These are phyloP conservation scores for Coniosporium apollinis DNA, from an alignment of 495 filamentous ascomycete species.

Conservation along the genomic window DNA sequence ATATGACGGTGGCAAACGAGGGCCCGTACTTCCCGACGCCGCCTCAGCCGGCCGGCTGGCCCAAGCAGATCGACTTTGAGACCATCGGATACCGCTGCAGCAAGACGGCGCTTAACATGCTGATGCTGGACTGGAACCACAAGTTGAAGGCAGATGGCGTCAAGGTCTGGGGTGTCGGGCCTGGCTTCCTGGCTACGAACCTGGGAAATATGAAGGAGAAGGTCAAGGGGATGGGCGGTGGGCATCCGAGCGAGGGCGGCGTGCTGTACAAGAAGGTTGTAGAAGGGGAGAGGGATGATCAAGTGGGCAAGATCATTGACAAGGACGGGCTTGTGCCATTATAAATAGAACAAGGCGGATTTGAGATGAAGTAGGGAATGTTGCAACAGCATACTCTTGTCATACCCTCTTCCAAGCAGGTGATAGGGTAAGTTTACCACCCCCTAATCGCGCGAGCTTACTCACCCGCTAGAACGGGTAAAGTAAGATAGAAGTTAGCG, in stretches of 20 bases:
- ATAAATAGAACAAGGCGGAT: not conserved
- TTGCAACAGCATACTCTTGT: too few species aligned
- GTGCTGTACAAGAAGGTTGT: slow-evolving; percentile 16
- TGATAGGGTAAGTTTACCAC: too few species aligned
- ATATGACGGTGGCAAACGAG: slow-evolving; percentile 3
- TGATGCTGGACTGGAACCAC: slow-evolving; percentile 21
- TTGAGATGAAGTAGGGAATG: too few species aligned
- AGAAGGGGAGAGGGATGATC: slow-evolving; percentile 16
- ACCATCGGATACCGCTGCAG: slow-evolving; percentile 21
- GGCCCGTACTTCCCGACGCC: slow-evolving; percentile 5
- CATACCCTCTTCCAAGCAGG: too few species aligned
- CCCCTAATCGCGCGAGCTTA: too few species aligned
- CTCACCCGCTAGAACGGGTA: too few species aligned
- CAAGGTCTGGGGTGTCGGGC: slow-evolving; percentile 22
- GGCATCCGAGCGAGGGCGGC: slow-evolving; percentile 23
- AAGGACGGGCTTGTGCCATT: slow-evolving; percentile 11
- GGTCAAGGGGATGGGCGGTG: slow-evolving; percentile 20
- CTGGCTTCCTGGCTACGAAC: slow-evolving; percentile 22
- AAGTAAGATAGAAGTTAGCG: too few species aligned
- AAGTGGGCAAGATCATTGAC: slow-evolving; percentile 24
- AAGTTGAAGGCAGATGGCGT: slow-evolving; percentile 24
- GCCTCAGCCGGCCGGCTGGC: slow-evolving; percentile 26
- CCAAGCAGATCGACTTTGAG: slow-evolving; percentile 24
- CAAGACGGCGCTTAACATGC: slow-evolving; percentile 25
- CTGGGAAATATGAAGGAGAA: slow-evolving; percentile 15